Base-by-base conservation (phyloP, 495 filamentous ascomycete genomes). In the Aspergillus baeticus region DNA sequence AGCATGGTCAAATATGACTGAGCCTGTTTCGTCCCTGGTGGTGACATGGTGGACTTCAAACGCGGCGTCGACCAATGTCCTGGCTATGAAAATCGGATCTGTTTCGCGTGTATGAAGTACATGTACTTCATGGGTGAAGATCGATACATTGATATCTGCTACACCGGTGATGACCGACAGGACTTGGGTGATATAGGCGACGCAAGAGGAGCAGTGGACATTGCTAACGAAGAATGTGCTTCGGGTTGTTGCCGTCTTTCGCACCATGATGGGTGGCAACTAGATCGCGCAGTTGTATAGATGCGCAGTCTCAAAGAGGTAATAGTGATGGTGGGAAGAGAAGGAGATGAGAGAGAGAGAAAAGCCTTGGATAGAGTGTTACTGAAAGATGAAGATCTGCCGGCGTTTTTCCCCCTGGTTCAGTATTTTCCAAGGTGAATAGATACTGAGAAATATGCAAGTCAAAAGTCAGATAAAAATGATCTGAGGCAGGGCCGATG, bases 181-280 rank as follows among this genome's bases (percentile, higher is more conserved):
- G 6, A 77, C 63, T 45, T 73, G 71, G 10, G 67, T 70, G 52
- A 82, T 70, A 56, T 78, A 76, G 26, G 76, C 64, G 14, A 81
- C 71, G 53, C 79, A 82, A n/a, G 79, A 82, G 13, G 77, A 69
- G 60, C 79, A 82, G 54, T 81, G 78, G 15, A 82, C 70, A 49
- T 82, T 82, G 57, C 71, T 72, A 45, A 80, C 71, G 36, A 78
- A 71, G 38, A 79, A 71, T 10, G 70, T 71, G 54, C 76, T 80
- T 14, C 51, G 33, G 29, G 38, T 18, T 44, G 14, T 36, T 39
- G 58, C 39, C 21, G 49, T 26, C 33, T 37, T 41, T 23, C 46
- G 55, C 39, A 54, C 46, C 57, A 64, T 64, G 42, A 22, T 57
- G 13, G 23, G n/a, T n/a, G 34, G 33, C 47, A 17, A 39, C 10